Base-by-base conservation (phyloP, 345 rosid genomes). In the Psidium guajava region DNA sequence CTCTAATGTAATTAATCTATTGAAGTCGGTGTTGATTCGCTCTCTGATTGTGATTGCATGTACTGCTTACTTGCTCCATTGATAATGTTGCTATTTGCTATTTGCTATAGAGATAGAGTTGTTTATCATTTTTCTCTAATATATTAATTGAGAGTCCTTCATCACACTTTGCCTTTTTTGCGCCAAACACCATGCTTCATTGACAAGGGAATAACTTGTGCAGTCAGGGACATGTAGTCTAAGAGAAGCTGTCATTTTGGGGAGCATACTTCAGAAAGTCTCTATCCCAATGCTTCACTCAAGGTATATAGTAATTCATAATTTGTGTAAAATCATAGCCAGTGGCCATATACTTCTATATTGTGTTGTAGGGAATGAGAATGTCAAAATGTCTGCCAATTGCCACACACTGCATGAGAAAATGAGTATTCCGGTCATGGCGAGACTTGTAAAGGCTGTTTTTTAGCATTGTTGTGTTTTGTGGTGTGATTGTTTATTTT, bases 191-290 rank as follows among this genome's bases (percentile, higher is more conserved):
- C 42, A 36, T 49, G 11, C n/a, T 84, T 84, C 51, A 55, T 74
- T 85, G 61, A 85, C 50, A 52, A 6, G 24, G 32, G 20, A 54
- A 54, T 54, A 77, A 85, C 64, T 13, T 86, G 22, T 91, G 90
- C 94, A 97, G 99, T 97, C 99, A 2, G 95, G 99, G 59, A 96
- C 99, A 32, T 96, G 99, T 92, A 95, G 40, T 88, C 92, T 96
- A 42, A 92, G 98, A 90, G 99, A 98, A 92, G 99, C 99, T 89
- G 98, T 93, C 47, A 94, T 98, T 58, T 22, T 98, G 84, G 99
- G 99, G 83, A 96, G 99, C 86, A 84, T 98, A 86, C 90, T 98
- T 75, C 91, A 94, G 86, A 96, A 98, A 88, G 92, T 92, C 82
- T 93, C 99, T 83, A 89, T 98, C 87, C 99, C 99, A 25, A 83